A percentile compares a stretch with the other conserved stretches of the same genome.
These are phyloP conservation scores for Candida glucosophila DNA, from an alignment of 1,139 yeast species.

Conservation along the genomic window DNA sequence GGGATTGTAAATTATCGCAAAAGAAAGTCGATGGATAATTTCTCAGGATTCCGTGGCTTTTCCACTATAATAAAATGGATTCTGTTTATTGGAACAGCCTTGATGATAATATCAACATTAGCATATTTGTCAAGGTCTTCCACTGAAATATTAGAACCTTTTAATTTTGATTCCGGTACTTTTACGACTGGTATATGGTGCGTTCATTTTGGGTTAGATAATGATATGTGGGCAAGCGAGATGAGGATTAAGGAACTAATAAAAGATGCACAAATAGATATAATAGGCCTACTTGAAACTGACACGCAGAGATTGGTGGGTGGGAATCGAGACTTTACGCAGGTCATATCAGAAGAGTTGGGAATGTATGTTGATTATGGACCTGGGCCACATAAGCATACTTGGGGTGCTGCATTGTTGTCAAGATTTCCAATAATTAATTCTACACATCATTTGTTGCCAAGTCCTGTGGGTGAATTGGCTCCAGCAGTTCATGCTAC, in stretches of 20 bases:
- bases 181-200: slow-evolving; percentile 98
- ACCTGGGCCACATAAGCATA: slow-evolving; percentile 95
- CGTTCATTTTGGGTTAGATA: slow-evolving; percentile 91
- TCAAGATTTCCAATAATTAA: slow-evolving; percentile 90
- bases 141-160: slow-evolving; percentile 54
- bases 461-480: slow-evolving; percentile 93
- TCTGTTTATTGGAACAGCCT: slow-evolving; percentile 16
- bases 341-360: slow-evolving; percentile 82
- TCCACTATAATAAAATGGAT: too few species aligned
- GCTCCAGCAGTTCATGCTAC: slow-evolving; percentile 99
- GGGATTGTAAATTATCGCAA: slow-evolving; percentile 31
- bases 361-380: slow-evolving; percentile 96
- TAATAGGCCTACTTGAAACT: slow-evolving; percentile 82
- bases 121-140: slow-evolving; percentile 55
- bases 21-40: too few species aligned
- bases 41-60: too few species aligned
- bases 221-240: slow-evolving; percentile 98
- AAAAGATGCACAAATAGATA: slow-evolving; percentile 79
- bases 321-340: slow-evolving; percentile 93
- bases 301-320: slow-evolving; percentile 92
- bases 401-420: slow-evolving; percentile 93
- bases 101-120: slow-evolving; percentile 24
- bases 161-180: slow-evolving; percentile 64
- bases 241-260: slow-evolving; percentile 80
- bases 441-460: slow-evolving; percentile 84